Conservation (phyloP, 2,329 filamentous ascomycete genomes). For the Septoria petroselini region DNA sequence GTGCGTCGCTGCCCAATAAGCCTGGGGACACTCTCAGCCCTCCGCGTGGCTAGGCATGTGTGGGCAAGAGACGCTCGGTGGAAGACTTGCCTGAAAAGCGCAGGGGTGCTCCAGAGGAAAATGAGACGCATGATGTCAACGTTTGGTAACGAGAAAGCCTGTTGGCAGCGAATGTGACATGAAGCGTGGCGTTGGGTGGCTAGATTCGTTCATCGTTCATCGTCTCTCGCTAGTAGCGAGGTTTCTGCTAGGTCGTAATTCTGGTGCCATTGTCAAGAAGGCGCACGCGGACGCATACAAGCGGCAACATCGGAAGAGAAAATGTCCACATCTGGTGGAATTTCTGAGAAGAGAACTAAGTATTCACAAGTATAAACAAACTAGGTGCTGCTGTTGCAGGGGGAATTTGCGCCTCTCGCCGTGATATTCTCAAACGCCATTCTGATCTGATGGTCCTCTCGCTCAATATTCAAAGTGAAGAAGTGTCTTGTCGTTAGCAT, state of each 20-base stretch:
- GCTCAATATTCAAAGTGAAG: too few species aligned
- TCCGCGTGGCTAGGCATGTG: conserved; percentile 9
- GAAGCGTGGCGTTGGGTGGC: not conserved
- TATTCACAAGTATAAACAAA: not conserved
- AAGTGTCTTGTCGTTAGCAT: not conserved
- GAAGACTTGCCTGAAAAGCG: conserved; percentile 9
- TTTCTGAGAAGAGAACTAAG: conserved; percentile 1
- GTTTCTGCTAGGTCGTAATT: not conserved
- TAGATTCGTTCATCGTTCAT: not conserved
- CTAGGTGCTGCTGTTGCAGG: not conserved
- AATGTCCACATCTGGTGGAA: not conserved
- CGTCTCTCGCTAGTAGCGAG: too few species aligned
- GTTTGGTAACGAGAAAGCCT: conserved; percentile 3
- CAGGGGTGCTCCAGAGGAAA: not conserved
- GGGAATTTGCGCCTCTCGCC: too few species aligned
- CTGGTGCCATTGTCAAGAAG: not conserved
- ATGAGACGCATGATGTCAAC: not conserved
- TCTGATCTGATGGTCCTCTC: too few species aligned
- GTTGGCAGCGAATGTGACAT: not conserved
- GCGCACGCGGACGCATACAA: not conserved
- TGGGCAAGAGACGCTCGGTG: conserved; percentile 1
- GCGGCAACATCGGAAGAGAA: not conserved
- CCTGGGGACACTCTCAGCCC: not conserved
- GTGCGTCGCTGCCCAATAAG: conserved; percentile 11
- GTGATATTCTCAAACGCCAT: too few species aligned